Conservation (phyloP, 2,329 filamentous ascomycete species). For the Pseudogymnoascus sp. region DNA sequence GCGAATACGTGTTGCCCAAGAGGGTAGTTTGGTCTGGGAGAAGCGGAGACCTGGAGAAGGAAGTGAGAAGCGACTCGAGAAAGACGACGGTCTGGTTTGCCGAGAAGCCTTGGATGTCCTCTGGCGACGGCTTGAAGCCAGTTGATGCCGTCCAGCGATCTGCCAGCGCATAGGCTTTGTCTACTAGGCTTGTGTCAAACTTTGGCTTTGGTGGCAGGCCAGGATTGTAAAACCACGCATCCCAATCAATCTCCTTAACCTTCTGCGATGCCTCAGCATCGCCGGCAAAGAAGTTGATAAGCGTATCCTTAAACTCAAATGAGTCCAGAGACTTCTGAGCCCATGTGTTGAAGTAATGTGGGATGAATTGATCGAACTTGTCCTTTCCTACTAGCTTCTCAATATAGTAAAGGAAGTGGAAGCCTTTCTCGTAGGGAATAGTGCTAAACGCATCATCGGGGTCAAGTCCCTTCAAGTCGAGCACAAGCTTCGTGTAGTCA, state of each 20-base stretch:
- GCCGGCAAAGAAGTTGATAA: constrained; percentile 73
- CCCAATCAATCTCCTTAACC: constrained; percentile 74
- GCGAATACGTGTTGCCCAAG: constrained; percentile 68
- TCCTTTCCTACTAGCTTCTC: constrained; percentile 76
- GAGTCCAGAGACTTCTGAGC: constrained; percentile 82
- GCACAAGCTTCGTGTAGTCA: constrained; percentile 77
- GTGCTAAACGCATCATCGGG: constrained; percentile 93
- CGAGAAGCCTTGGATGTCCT: constrained; percentile 66
- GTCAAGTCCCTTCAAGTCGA: constrained; percentile 81
- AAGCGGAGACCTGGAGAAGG: constrained; percentile 58
- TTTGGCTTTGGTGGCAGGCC: constrained; percentile 84
- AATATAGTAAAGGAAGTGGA: constrained; percentile 85
- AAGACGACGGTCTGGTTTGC: constrained; percentile 91
- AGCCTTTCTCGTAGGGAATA: constrained; percentile 93
- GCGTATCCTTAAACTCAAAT: constrained; percentile 85
- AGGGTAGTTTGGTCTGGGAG: constrained; percentile 55
- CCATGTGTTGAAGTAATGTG: constrained; percentile 85
- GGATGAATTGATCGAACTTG: constrained; percentile 94
- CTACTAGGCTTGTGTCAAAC: constrained; percentile 82
- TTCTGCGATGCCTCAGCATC: constrained; percentile 56
- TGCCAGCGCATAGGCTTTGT: constrained; percentile 75
- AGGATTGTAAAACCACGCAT: constrained; percentile 78
- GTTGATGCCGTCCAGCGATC: constrained; percentile 66
- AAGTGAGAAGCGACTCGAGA: constrained; percentile 58
- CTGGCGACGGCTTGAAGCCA: constrained; percentile 53